These are phyloP conservation scores for Botrytis pseudocinerea DNA, from an alignment of 2,329 filamentous ascomycete species.

Conservation along the genomic window DNA sequence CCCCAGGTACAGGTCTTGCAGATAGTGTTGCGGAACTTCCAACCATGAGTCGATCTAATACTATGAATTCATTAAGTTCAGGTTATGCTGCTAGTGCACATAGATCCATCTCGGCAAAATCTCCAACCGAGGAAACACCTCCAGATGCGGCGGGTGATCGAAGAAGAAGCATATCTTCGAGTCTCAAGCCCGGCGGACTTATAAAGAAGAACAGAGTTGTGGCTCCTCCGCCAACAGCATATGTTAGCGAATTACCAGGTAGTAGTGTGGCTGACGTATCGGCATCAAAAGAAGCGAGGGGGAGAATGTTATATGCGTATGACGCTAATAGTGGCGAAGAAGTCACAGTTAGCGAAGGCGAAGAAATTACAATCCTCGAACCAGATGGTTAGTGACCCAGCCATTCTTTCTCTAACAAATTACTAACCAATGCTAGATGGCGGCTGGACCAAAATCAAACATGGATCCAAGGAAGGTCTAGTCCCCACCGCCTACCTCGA, in stretches of 20 bases:
- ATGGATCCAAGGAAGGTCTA: conserved; percentile 74
- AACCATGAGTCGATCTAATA: conserved; percentile 72
- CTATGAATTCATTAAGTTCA: conserved; percentile 86
- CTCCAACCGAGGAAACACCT: conserved; percentile 53
- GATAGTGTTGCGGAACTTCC: conserved; percentile 63
- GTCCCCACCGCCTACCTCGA: conserved; percentile 89
- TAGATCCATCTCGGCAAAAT: conserved; percentile 65
- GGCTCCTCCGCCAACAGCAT: conserved; percentile 82
- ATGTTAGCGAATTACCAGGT: conserved; percentile 68
- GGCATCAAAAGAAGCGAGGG: conserved; percentile 59
- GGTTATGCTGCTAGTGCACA: conserved; percentile 80
- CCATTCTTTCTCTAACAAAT: conserved; percentile 24
- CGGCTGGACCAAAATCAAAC: conserved; percentile 86
- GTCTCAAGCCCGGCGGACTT: conserved; percentile 32
- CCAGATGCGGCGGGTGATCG: conserved; percentile 38
- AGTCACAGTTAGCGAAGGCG: conserved; percentile 74
- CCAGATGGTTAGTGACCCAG: conserved; percentile 70
- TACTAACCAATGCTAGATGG: conserved; percentile 63
- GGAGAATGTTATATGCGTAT: conserved; percentile 88
- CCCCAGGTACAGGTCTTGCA: conserved; percentile 39
- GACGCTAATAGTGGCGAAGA: conserved; percentile 80
- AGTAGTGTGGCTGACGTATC: conserved; percentile 47
- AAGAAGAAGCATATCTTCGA: conserved; percentile 27
- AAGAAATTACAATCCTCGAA: conserved; percentile 76
- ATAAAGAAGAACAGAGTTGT: conserved; percentile 69